Evolutionary conservation across 441 rosid genomes (phyloP).

Genomic region (Pelargonium fulgidum): DNA sequence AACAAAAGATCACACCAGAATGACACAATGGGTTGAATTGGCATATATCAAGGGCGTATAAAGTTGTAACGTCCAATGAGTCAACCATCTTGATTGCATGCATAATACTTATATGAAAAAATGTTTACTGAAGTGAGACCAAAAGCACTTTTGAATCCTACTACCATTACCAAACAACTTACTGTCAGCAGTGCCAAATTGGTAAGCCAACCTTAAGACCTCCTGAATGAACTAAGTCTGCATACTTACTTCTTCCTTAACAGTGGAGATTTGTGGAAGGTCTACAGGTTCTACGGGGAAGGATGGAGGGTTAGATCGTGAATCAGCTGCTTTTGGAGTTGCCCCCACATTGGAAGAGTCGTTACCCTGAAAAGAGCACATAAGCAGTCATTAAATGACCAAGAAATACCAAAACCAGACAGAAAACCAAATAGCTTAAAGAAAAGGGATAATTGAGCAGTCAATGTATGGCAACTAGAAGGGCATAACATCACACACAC

Average conservation of each 20-base stretch:
- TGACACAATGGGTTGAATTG: background rate
- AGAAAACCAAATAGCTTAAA: background rate
- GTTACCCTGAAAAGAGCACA: conserved; percentile 26
- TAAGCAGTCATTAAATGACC: background rate
- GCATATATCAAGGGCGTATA: background rate
- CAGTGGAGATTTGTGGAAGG: conserved; percentile 28
- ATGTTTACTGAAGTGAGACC: background rate
- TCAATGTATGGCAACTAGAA: background rate
- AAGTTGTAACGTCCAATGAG: conserved; percentile 1
- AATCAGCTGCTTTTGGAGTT: conserved; percentile 22
- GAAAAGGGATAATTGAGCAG: background rate
- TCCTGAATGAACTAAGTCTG: background rate
- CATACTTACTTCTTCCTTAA: conserved; percentile 34
- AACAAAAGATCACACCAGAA: background rate
- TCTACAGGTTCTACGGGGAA: conserved; percentile 18
- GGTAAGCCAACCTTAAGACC: background rate
- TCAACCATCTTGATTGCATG: background rate
- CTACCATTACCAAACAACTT: background rate
- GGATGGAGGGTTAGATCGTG: conserved; percentile 13
- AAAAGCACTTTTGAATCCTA: background rate
- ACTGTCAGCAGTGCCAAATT: background rate
- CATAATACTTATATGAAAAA: background rate
- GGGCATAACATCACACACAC: conserved; percentile 7
- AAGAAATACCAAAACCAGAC: conserved; percentile 1
- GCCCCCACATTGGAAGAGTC: conserved; percentile 27